Conservation (phyloP, 495 filamentous ascomycete genomes). For the Hamigera avellanea region DNA sequence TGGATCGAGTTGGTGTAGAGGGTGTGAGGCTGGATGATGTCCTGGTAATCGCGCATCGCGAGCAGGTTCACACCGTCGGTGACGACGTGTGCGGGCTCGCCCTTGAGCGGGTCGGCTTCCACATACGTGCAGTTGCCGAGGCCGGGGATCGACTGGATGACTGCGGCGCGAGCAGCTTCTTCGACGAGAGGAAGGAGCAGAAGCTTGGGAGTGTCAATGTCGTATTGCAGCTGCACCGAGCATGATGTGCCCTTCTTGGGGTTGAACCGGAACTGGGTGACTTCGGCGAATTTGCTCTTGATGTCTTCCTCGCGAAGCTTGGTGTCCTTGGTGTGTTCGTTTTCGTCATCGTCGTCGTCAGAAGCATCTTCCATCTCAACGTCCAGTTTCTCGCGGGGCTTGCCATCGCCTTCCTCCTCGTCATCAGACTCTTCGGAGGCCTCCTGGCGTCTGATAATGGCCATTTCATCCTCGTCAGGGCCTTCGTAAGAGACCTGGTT, state of each 20-base stretch:
- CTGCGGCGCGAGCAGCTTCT: constrained; percentile 55
- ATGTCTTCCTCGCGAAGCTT: constrained; percentile 54
- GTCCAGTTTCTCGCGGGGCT: constrained; percentile 7
- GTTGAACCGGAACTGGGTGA: constrained; percentile 73
- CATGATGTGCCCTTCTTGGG: constrained; percentile 60
- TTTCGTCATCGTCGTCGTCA: constrained; percentile 27
- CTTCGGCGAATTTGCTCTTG: constrained; percentile 48
- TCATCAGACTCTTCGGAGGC: constrained; percentile 29
- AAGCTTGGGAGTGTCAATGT: constrained; percentile 71
- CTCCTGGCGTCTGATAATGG: constrained; percentile 42
- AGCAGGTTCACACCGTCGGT: constrained; percentile 81
- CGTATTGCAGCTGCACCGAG: constrained; percentile 75
- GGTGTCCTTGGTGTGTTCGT: constrained; percentile 23
- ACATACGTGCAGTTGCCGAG: constrained; percentile 62
- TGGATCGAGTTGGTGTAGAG: constrained; percentile 89
- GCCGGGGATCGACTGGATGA: constrained; percentile 77
- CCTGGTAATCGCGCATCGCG: constrained; percentile 79
- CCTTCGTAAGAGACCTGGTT: constrained; percentile 83
- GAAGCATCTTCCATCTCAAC: constrained; percentile 23
- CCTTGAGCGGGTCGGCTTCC: constrained; percentile 46
- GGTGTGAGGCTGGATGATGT: constrained; percentile 75
- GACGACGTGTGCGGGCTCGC: constrained; percentile 47
- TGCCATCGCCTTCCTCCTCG: constrained; percentile 32
- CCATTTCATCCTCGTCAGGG: constrained; percentile 84
- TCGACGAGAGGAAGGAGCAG: constrained; percentile 87